phyloP scores from a whole-genome alignment of 1,284 basidiomycete species.

The Leccinum griseonigrum region DNA sequence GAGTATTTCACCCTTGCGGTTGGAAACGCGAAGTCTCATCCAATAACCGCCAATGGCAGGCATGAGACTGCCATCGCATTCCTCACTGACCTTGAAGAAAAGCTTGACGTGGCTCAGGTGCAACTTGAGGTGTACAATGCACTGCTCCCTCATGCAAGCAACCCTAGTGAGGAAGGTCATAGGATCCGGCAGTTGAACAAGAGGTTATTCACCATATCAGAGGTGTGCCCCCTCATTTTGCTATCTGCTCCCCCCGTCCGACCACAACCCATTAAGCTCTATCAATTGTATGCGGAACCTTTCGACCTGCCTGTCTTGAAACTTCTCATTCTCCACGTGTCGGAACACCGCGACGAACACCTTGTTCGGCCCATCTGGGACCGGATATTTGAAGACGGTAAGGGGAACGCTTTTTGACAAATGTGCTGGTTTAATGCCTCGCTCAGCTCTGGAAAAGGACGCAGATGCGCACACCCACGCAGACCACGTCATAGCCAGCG shows the following conservation, averaged over 20 bases:
- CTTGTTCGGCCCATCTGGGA: slow-evolving; percentile 88
- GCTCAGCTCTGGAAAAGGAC: slow-evolving; percentile 48
- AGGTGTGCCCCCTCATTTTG: slow-evolving; percentile 43
- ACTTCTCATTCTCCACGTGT: slow-evolving; percentile 89
- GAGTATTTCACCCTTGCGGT: slow-evolving; percentile 93
- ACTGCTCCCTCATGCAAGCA: slow-evolving; percentile 58
- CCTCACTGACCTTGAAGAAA: slow-evolving; percentile 88
- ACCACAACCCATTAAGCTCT: slow-evolving; percentile 57
- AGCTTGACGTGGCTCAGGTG: slow-evolving; percentile 95
- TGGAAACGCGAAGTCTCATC: slow-evolving; percentile 93
- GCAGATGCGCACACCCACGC: slow-evolving; percentile 50
- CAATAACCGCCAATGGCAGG: slow-evolving; percentile 68
- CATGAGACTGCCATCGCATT: slow-evolving; percentile 90
- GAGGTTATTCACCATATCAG: slow-evolving; percentile 64
- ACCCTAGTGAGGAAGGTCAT: slow-evolving; percentile 53
- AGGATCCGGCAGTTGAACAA: slow-evolving; percentile 56
- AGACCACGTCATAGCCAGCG: slow-evolving; percentile 59
- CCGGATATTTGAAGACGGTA: slow-evolving; percentile 79
- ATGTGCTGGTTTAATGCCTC: slow-evolving; percentile 4
- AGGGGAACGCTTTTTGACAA: slow-evolving; percentile 23
- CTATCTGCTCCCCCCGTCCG: slow-evolving; percentile 3
- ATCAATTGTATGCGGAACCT: slow-evolving; percentile 85
- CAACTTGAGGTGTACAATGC: slow-evolving; percentile 85
- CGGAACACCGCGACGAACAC: slow-evolving; percentile 86
- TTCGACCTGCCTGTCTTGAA: slow-evolving; percentile 85